Evolutionary conservation across 306 rosid species (phyloP).

Genomic region (Glycine latifolia): DNA sequence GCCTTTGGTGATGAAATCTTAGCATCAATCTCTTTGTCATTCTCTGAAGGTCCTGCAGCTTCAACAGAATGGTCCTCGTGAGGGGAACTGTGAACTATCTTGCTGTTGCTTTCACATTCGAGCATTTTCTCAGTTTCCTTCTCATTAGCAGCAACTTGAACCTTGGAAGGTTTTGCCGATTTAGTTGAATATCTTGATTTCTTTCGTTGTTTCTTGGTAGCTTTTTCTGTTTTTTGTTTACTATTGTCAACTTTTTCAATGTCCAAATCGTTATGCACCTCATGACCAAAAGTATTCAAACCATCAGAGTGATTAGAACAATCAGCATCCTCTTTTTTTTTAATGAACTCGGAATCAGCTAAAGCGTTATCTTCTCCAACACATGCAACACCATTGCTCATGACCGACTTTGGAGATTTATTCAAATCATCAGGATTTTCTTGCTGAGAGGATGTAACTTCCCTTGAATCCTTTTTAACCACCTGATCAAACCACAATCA

Average conservation of each 20-base stretch:
- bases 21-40: constrained; percentile 54
- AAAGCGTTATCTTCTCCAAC: constrained; percentile 56
- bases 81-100: constrained; percentile 59
- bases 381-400: constrained; percentile 66
- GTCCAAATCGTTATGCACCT: constrained; percentile 60
- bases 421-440: constrained; percentile 52
- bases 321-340: constrained; percentile 59
- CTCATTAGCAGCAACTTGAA: constrained; percentile 53
- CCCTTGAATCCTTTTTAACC: constrained; percentile 51
- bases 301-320: constrained; percentile 54
- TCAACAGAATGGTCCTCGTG: constrained; percentile 54
- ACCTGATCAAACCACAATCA: constrained; percentile 54
- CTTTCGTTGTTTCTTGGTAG: constrained; percentile 51
- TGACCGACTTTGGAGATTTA: constrained; percentile 56
- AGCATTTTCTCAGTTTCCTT: constrained; percentile 50
- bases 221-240: constrained; percentile 53
- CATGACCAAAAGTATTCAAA: constrained; percentile 47
- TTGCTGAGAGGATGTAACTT: constrained; percentile 55
- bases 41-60: constrained; percentile 57
- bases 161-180: constrained; percentile 48
- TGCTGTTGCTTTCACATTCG: constrained; percentile 54
- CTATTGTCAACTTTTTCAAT: constrained; percentile 49
- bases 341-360: constrained; percentile 52
- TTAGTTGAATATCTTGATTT: constrained; percentile 56
- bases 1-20: constrained; percentile 63